These are phyloP conservation scores for Anacardium occidentale DNA, from an alignment of 345 rosid genomes.

Conservation along the genomic window DNA sequence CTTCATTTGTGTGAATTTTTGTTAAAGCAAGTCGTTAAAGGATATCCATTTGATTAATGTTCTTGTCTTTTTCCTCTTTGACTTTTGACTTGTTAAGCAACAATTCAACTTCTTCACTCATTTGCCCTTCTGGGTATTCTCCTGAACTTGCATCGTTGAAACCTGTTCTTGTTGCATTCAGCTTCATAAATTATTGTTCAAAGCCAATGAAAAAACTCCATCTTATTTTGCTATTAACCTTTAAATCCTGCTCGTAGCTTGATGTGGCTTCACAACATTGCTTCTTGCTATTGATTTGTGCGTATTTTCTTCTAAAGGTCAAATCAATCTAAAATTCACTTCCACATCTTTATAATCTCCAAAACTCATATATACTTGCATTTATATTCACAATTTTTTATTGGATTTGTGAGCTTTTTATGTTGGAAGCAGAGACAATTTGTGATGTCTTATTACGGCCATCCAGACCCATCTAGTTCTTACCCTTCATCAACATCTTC, in stretches of 20 bases:
- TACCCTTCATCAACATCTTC: constrained; percentile 29
- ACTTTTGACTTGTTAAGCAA: too few species aligned
- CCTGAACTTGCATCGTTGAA: neutral
- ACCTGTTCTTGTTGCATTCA: neutral
- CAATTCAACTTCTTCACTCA: too few species aligned
- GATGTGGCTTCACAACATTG: neutral
- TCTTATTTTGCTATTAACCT: neutral
- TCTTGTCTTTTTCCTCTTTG: too few species aligned
- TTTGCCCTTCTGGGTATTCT: too few species aligned
- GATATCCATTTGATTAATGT: too few species aligned
- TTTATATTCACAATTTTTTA: constrained; percentile 1
- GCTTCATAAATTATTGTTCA: neutral
- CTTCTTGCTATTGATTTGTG: neutral
- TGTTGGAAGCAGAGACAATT: neutral
- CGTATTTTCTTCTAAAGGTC: neutral
- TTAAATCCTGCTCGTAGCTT: too few species aligned
- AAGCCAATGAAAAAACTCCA: neutral
- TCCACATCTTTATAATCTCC: constrained; percentile 20
- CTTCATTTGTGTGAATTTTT: neutral
- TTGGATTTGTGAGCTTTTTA: constrained; percentile 13
- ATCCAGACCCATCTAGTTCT: constrained; percentile 25
- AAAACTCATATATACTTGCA: neutral
- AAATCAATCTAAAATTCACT: neutral
- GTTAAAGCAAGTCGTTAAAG: too few species aligned
- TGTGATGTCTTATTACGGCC: constrained; percentile 44